Evolutionary conservation across 352 stramenopile genomes (phyloP).

Genomic region (Pythium grandisporangium): DNA sequence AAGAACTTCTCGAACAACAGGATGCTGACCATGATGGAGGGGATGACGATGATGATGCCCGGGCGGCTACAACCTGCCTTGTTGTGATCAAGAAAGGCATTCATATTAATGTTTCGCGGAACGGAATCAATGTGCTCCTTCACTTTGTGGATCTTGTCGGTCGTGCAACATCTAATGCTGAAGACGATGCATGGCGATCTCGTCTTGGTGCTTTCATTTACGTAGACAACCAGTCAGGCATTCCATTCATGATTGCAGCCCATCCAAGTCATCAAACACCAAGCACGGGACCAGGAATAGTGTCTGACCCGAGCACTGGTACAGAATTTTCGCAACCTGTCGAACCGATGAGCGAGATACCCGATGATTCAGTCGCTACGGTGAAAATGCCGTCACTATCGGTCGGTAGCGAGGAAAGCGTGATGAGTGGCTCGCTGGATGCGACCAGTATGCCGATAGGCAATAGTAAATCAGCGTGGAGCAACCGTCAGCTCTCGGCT

Average conservation of each 20-base stretch:
- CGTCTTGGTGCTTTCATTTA: slow-evolving; percentile 79
- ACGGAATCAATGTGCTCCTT: slow-evolving; percentile 76
- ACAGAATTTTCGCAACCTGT: too few species aligned
- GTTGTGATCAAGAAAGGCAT: slow-evolving; percentile 74
- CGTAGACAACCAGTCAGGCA: slow-evolving; percentile 81
- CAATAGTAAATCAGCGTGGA: slow-evolving; percentile 52
- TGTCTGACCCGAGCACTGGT: too few species aligned
- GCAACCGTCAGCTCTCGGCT: slow-evolving; percentile 51
- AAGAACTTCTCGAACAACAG: slow-evolving; percentile 50
- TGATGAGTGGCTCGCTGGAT: slow-evolving; percentile 2
- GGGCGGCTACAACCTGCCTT: slow-evolving; percentile 55
- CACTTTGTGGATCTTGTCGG: slow-evolving; percentile 70
- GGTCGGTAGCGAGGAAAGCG: slow-evolving; percentile 14
- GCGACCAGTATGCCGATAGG: too few species aligned
- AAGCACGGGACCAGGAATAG: too few species aligned
- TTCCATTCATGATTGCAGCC: slow-evolving; percentile 61
- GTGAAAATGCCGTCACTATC: slow-evolving; percentile 17
- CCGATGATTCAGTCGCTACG: slow-evolving; percentile 10
- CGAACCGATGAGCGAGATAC: too few species aligned
- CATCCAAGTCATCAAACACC: slow-evolving; percentile 6
- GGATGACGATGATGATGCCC: slow-evolving; percentile 37
- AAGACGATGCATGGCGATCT: slow-evolving; percentile 22
- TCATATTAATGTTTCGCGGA: slow-evolving; percentile 75
- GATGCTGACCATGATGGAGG: slow-evolving; percentile 6
- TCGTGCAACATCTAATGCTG: slow-evolving; percentile 29